Evolutionary conservation across 306 rosid genomes (phyloP).

Genomic region (Trifolium fragiferum): DNA sequence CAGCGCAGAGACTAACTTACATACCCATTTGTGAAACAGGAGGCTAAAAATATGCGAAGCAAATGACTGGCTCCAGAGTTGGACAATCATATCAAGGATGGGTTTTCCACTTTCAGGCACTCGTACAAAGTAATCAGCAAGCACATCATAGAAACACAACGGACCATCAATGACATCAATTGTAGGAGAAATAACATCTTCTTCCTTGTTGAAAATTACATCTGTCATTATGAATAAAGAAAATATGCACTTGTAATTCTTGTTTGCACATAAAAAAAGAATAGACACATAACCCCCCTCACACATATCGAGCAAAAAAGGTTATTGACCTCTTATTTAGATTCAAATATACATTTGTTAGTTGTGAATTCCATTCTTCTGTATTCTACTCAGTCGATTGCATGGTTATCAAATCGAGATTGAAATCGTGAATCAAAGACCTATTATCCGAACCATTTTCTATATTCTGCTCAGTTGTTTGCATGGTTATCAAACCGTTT

Average conservation of each 20-base stretch:
- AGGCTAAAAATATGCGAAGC: slow-evolving; percentile 91
- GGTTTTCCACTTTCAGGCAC: slow-evolving; percentile 80
- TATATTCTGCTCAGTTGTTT: not conserved
- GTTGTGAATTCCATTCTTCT: not conserved
- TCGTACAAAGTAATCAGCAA: slow-evolving; percentile 85
- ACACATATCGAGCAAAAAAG: not conserved
- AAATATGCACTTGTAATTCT: slow-evolving; percentile 33
- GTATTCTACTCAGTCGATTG: slow-evolving; percentile 1
- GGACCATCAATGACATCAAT: slow-evolving; percentile 53
- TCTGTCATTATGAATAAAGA: slow-evolving; percentile 54
- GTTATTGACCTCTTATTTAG: slow-evolving; percentile 18
- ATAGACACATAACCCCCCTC: not conserved
- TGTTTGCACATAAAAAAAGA: slow-evolving; percentile 23
- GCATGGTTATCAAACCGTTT: not conserved
- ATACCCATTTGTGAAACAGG: slow-evolving; percentile 97
- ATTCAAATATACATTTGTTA: slow-evolving; percentile 16
- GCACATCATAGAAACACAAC: slow-evolving; percentile 86
- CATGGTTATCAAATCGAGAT: not conserved
- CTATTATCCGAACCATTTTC: not conserved
- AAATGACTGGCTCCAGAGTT: slow-evolving; percentile 98
- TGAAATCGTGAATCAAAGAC: not conserved
- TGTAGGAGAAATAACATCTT: slow-evolving; percentile 70
- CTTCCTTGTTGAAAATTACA: slow-evolving; percentile 75
- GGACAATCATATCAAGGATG: slow-evolving; percentile 85
- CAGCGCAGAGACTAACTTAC: slow-evolving; percentile 33